Evolutionary conservation across 371 early-diverging fungal genomes (phyloP).

Genomic region (Gilbertella persicaria): DNA sequence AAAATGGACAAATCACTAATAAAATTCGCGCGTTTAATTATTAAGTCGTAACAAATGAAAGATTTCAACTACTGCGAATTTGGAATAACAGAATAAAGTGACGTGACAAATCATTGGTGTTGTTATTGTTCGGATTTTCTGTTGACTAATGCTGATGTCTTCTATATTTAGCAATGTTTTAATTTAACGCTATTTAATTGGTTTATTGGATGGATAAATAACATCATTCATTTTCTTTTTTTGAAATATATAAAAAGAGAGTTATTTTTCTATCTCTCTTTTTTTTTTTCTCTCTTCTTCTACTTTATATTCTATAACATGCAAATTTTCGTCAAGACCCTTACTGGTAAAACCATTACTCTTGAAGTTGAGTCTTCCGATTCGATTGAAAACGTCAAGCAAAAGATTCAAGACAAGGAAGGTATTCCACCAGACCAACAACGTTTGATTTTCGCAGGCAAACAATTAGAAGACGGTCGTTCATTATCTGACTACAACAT

Average conservation of each 20-base stretch:
- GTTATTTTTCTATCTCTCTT: not conserved
- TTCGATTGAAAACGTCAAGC: conserved; percentile 95
- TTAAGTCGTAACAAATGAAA: too few species aligned
- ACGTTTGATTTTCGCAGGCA: conserved; percentile 97
- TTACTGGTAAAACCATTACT: conserved; percentile 85
- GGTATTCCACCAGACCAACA: conserved; percentile 98
- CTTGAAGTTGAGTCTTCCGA: conserved; percentile 96
- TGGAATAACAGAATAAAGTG: too few species aligned
- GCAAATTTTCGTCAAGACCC: conserved; percentile 83
- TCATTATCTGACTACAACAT: conserved; percentile 76
- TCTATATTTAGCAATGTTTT: conserved; percentile 15
- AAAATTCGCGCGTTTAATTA: too few species aligned
- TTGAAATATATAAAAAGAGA: conserved; percentile 1
- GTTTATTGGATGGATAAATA: conserved; percentile 11
- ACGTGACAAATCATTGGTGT: too few species aligned
- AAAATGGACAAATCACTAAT: too few species aligned
- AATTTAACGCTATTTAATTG: conserved; percentile 9
- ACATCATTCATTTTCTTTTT: conserved; percentile 7
- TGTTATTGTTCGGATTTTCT: too few species aligned
- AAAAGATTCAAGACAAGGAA: conserved; percentile 97
- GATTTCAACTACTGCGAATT: too few species aligned
- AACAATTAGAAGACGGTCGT: conserved; percentile 97
- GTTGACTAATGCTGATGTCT: not conserved
- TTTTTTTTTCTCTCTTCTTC: not conserved
- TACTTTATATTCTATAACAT: conserved; percentile 15